Evolutionary conservation across 352 stramenopile species (phyloP), one percentile per base, ranked within the genome.

Genomic region (Phytophthora palmivora): DNA sequence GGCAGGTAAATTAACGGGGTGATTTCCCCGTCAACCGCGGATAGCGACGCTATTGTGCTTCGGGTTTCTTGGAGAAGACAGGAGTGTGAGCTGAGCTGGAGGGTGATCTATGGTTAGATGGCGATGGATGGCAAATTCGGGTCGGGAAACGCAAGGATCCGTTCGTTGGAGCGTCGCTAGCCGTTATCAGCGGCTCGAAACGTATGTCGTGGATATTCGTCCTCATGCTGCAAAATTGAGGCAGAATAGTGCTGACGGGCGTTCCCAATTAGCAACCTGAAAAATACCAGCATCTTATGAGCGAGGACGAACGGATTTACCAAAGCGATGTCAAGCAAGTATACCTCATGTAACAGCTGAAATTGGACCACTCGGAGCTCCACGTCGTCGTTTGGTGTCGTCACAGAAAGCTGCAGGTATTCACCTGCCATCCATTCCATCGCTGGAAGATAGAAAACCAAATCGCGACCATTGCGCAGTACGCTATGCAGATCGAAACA

Each of bases 371-470:
- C 9, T 12, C 11, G 41, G 28, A 75, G 36, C 0, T 19, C 22
- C 30, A 55, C 16, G 9, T 67, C 46, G 19, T 52, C 36, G 34
- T 28, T 59, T 28, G 22, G n/a, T 57, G 48, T 38, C 15, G 37
- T 45, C 41, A 52, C 47, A 14, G 47, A 57, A 37, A 70, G 36
- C 28, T 70, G 62, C 12, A 74, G 21, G 14, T 67, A 70, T 38
- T 78, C 58, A 14, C 69, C 65, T 15, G 54, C 46, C 30, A 74
- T 58, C 55, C 64, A 74, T 12, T 74, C 49, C 38, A 61, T 61
- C 21, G 50, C 15, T 33, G 64, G 58, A 22, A 69, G 38, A 5
- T 63, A 58, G 33, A 72, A 77, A 34, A 63, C 44, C 7, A 74
- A 9, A 10, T 74, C 50, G 6, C 32, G 19, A 14, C 21, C 19